Evolutionary conservation across 176 grass and related monocot species (phyloP), one percentile per base, ranked within the genome.

Genomic region (Carex parvula): DNA sequence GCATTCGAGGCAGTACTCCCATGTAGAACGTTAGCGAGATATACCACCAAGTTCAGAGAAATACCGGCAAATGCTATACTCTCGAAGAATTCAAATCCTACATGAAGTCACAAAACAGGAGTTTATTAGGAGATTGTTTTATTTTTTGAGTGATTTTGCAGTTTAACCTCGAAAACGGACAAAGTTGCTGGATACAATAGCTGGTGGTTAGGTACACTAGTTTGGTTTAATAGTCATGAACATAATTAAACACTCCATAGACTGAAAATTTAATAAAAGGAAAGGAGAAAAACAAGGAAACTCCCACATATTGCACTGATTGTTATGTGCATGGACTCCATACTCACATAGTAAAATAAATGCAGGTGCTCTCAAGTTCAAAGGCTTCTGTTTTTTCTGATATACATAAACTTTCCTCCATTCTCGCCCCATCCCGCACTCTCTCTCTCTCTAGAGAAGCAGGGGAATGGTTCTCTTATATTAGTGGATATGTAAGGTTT

Each of bases 51-150:
- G 79, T 95, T 98, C 26, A 95, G 87, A 9, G 92, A 84, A 77
- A 98, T 84, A 14, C 92, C 95, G 46, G 90, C 39, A 53, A 87
- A 98, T 30, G 95, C 89, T 69, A 91, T 87, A 84, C 92, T 94
- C 82, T 98, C 92, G 67, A 98, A 79, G 91, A 95, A 98, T 50
- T 94, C 85, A 77, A 95, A 98, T 29, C 79, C 95, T 98, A 26
- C 54, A 60, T 55, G 29, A 56, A 54, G 22, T 55, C 72, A 55
- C 48, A 76, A 55, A 75, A 55, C 24, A 14, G 48, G 55, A 74
- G 44, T 30, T 55, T 24, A 54, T 76, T 2, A 55, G 30, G 14
- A 22, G 22, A 8, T 62, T 62, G 3, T 32, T 16, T 13, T 29
- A 26, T 1, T 52, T 73, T 74, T 52, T 74, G 20, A 75, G 18